Base-by-base conservation (phyloP, 176 grass and related monocot species). In the Avena insularis region DNA sequence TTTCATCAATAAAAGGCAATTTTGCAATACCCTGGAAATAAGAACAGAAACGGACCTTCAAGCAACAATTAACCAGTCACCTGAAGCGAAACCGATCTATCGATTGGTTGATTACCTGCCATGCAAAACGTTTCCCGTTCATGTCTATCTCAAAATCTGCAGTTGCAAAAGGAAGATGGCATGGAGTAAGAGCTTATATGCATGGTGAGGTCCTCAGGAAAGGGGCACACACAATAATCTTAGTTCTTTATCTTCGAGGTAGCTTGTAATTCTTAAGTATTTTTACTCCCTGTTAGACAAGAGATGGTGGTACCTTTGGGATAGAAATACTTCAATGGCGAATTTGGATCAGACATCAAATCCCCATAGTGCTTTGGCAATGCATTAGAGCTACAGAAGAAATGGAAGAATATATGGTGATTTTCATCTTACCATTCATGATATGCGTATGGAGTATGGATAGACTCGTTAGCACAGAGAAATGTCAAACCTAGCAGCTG, bases 141-240 rank as follows among this genome's bases (percentile, higher is more conserved):
- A 96, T 98, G 83, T 98, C 97, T 86, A 98, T 86, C 71, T 96
- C 97, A 84, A 98, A 96, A 92, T 98, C 97, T 98, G 90, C 79
- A 91, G 27, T 75, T 77, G 16, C 38, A 88, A 71, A 49, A 60
- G 12, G 49, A 76, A 88, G 36, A 85, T 68, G 46, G 62, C 86
- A 78, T 75, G 10, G 45, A 55, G 51, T 71, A 85, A 66, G 70
- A 69, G 67, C 77, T 65, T 59, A 80, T 54, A n/a, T 79, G 56
- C 25, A 87, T 75, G 36, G 64, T 80, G 48, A 72, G 55, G 55
- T 58, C 17, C 36, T 8, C 40, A 77, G 13, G 54, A 45, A 86
- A 69, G 12, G 50, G 27, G 53, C 61, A 40, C 58, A 78, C 23
- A 13, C 21, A 45, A 56, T 82, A 54, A 83, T 23, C 46, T 75